Evolutionary conservation across 305 asterid species (phyloP), one percentile per base, ranked within the genome.

Genomic region (Euphrasia arctica): DNA sequence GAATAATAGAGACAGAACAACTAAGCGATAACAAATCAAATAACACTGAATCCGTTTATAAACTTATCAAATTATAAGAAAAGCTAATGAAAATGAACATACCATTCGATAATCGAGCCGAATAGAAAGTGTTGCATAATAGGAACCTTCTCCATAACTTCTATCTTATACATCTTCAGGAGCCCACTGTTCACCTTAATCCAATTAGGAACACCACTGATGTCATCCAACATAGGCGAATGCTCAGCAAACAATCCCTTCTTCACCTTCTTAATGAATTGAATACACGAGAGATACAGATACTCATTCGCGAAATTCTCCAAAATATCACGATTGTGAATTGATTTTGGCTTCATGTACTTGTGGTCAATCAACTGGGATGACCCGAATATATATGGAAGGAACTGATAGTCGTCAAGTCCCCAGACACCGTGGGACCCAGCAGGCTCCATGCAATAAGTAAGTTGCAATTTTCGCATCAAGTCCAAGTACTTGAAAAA

Each of bases 381-480:
- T 34, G 96, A 83, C 64, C 97, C 97, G 67, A 85, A 90, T 66
- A 88, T 71, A 80, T 82, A 88, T 39, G 97, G 96, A 77, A 90
- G 73, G 75, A 88, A 88, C 75, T 88, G 97, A 76, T 90, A 84
- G 78, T 90, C 97, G 71, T 90, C 97, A 36, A 90, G 93, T 54
- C 97, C 96, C 97, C 96, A 90, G 62, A 90, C 97, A 42, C 97
- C 96, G 29, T 90, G 97, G 65, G 97, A 90, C 32, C 96, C 96
- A 8, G 96, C 96, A 67, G 97, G 96, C 82, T 90, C 97, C 69
- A 90, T 72, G 80, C 62, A 70, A 71, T 88, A 90, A 15, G 89
- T 86, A 36, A 84, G 70, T 60, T 90, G 97, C 71, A 90, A 74
- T 67, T 86, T 88, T 68, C 97, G 80, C 97, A 90, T 86, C 64